A percentile compares a stretch with the other conserved stretches of the same genome.
Conservation (phyloP, 164 flowering plant species). For the Stephania japonica region DNA sequence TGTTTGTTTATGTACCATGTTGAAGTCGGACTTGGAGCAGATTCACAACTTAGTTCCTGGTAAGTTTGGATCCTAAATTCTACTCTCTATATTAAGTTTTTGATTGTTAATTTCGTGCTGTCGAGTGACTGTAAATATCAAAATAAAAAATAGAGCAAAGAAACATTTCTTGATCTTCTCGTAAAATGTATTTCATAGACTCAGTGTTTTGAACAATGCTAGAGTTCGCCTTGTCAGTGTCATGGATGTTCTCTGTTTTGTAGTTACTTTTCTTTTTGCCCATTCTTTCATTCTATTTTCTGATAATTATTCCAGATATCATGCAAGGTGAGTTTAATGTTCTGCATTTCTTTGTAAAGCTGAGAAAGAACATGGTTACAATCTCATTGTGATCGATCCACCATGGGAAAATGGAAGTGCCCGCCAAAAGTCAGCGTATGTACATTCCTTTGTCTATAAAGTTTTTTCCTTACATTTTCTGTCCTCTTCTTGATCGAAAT, state of each 20-base stretch:
- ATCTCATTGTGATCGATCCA: slow-evolving; percentile 84
- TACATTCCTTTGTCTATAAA: background rate
- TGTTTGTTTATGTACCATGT: slow-evolving; percentile 21
- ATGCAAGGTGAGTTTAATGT: slow-evolving; percentile 1
- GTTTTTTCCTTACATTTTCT: background rate
- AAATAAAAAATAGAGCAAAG: background rate
- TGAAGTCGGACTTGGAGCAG: slow-evolving; percentile 80
- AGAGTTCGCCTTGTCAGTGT: background rate
- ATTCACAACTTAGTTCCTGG: slow-evolving; percentile 78
- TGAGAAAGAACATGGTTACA: slow-evolving; percentile 53
- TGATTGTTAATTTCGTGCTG: background rate
- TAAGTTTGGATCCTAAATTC: slow-evolving; percentile 29
- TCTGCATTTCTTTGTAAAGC: slow-evolving; percentile 32
- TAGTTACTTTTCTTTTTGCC: background rate
- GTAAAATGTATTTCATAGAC: background rate
- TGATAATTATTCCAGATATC: background rate
- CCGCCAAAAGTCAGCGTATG: slow-evolving; percentile 62
- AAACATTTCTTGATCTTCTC: background rate
- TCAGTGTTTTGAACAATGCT: background rate
- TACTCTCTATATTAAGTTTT: slow-evolving; percentile 1
- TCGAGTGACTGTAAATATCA: background rate
- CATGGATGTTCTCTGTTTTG: background rate
- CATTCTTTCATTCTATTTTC: background rate
- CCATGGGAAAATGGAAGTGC: slow-evolving; percentile 99
- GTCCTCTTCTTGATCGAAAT: background rate